These are phyloP conservation scores for Diaporthe batatas DNA, from an alignment of 2,329 filamentous ascomycete species.

Conservation along the genomic window DNA sequence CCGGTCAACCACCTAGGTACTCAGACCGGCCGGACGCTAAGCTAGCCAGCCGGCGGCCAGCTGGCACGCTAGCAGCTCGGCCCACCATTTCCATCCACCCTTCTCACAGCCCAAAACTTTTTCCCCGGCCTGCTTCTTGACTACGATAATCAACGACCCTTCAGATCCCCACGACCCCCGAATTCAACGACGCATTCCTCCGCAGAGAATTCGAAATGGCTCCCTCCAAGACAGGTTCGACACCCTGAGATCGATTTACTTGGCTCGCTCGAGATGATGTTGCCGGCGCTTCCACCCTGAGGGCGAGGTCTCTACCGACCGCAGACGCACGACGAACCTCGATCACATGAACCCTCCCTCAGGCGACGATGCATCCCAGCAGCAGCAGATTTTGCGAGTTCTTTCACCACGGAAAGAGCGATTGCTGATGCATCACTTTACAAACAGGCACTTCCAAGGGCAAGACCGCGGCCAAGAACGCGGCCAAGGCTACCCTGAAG, in stretches of 20 bases:
- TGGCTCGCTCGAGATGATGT: slow-evolving; percentile 42
- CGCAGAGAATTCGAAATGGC: slow-evolving; percentile 44
- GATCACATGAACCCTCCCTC: slow-evolving; percentile 34
- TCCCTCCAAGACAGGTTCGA: slow-evolving; percentile 43
- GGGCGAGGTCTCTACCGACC: slow-evolving; percentile 38
- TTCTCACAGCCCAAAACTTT: slow-evolving; percentile 8
- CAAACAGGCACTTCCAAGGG: slow-evolving; percentile 67
- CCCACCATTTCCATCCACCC: slow-evolving; percentile 13
- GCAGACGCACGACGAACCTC: slow-evolving; percentile 38
- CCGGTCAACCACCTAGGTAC: background rate
- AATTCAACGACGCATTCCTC: slow-evolving; percentile 41
- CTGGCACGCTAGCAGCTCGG: background rate
- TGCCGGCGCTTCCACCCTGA: slow-evolving; percentile 43
- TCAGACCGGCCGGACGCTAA: background rate
- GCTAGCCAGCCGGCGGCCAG: slow-evolving; percentile 6
- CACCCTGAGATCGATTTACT: slow-evolving; percentile 37
- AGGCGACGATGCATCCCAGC: slow-evolving; percentile 67
- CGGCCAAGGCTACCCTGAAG: slow-evolving; percentile 95
- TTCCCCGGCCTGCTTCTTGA: background rate
- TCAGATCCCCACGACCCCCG: slow-evolving; percentile 38
- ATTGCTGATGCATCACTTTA: slow-evolving; percentile 76
- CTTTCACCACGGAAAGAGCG: slow-evolving; percentile 69
- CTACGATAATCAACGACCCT: slow-evolving; percentile 35
- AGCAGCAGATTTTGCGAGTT: slow-evolving; percentile 84
- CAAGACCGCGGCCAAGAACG: slow-evolving; percentile 85